Evolutionary conservation across 441 rosid genomes (phyloP).

Genomic region (Raphanus hybrid): DNA sequence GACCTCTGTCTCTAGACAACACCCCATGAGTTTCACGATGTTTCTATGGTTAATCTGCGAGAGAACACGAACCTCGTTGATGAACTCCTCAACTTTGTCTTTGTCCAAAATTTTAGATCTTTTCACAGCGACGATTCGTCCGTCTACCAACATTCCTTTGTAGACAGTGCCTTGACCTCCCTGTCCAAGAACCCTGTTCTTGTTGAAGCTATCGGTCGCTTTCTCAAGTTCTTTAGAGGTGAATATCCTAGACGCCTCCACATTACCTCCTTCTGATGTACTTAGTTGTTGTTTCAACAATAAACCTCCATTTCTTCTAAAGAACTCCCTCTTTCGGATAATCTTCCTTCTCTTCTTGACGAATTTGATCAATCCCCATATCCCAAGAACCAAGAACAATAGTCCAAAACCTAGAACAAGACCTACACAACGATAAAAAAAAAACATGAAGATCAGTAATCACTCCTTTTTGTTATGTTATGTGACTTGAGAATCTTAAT

Average conservation of each 20-base stretch:
- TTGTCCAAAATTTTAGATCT: constrained; percentile 32
- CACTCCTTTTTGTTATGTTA: constrained; percentile 1
- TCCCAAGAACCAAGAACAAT: constrained; percentile 34
- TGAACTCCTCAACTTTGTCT: constrained; percentile 36
- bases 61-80: constrained; percentile 36
- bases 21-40: background rate
- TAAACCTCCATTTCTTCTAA: constrained; percentile 38
- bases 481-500: background rate
- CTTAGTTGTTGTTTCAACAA: constrained; percentile 33
- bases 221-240: background rate
- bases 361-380: constrained; percentile 30
- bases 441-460: background rate
- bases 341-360: constrained; percentile 34
- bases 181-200: background rate
- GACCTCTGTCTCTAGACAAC: background rate
- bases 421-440: constrained; percentile 3
- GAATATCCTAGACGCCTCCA: constrained; percentile 27
- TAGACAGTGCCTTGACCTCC: background rate
- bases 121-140: background rate
- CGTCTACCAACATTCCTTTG: background rate
- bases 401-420: constrained; percentile 23
- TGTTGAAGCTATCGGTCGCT: background rate
- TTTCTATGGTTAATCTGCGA: constrained; percentile 28
- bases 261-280: constrained; percentile 29
- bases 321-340: constrained; percentile 28